phyloP scores from a whole-genome alignment of 768 basidiomycete genomes.

The Holtermanniella nyarrowii region DNA sequence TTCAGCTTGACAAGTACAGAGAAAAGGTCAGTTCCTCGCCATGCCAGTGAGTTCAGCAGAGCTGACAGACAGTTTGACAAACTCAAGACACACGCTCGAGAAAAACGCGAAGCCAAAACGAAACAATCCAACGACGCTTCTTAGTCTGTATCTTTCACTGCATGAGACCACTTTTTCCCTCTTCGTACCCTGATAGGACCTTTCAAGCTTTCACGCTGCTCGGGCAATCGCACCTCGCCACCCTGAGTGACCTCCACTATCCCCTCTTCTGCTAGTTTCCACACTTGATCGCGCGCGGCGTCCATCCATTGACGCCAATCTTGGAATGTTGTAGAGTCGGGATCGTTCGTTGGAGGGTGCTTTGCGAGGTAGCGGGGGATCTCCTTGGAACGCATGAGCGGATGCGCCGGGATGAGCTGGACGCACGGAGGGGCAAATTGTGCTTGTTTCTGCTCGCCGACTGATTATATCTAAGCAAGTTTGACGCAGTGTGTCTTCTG shows the following conservation, averaged over 20 bases:
- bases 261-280: neutral
- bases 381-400: neutral
- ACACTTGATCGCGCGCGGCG: neutral
- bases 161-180: neutral
- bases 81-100: slow-evolving; percentile 24
- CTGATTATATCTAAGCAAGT: neutral
- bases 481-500: neutral
- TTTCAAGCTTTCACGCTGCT: neutral
- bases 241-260: neutral
- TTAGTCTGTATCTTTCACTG: neutral
- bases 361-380: neutral
- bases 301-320: neutral
- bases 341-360: neutral
- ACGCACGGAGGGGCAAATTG: neutral
- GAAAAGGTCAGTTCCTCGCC: slow-evolving; percentile 26
- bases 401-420: neutral
- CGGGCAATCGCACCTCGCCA: neutral
- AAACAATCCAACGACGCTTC: no score
- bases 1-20: slow-evolving; percentile 25
- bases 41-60: no score
- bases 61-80: slow-evolving; percentile 18
- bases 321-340: neutral
- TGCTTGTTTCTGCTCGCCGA: neutral
- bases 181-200: neutral
- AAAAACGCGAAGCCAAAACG: slow-evolving; percentile 29